Evolutionary conservation across 1,139 yeast genomes (phyloP), one percentile per base, ranked within the genome.

Genomic region (Kluyveromyces marxianus): DNA sequence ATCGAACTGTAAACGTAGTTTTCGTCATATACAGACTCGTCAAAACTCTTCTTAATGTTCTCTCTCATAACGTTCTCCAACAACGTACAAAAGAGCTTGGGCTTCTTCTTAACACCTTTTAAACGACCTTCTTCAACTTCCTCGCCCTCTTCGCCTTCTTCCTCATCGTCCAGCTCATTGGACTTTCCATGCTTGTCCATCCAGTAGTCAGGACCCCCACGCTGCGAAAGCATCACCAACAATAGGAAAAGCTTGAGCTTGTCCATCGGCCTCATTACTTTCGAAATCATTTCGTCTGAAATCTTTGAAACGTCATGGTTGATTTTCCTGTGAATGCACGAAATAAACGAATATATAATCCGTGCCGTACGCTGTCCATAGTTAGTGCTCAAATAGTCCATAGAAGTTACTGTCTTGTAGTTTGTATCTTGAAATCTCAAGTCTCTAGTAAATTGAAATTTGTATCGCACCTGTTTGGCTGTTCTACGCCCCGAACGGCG

Each of bases 121-220:
- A 37, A 47, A 29, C 35, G 45, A n/a, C 38, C 44, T 31, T 47
- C 45, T 34, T 44, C 36, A 26, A 34, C 38, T 31, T 34, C 36
- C 14, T 33, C 46, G 7, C 7, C n/a, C 28, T 44, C 48, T 29
- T 36, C 46, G 14, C 38, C 44, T 33, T 47, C 45, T 34, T 44
- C 36, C 25, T 35, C 38, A 32, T 34, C 36, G 14, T 33, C 46
- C 7, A n/a, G 8, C 28, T 44, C 48, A 8, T 45, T 45, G 24
- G 48, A 49, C 25, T 47, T 49, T 6, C 55, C 60, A 29, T 53
- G 57, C 44, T 60, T 58, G 39, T 62, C 66, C 41, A 57, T 35
- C 66, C 66, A 62, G 43, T 63, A 63, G 38, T 63, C 66, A 3
- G 67, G 65, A 0, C 67, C 67, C 38, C 67, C 67, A 46, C 62